Conservation (phyloP, 495 filamentous ascomycete species). For the Rhypophila decipiens region DNA sequence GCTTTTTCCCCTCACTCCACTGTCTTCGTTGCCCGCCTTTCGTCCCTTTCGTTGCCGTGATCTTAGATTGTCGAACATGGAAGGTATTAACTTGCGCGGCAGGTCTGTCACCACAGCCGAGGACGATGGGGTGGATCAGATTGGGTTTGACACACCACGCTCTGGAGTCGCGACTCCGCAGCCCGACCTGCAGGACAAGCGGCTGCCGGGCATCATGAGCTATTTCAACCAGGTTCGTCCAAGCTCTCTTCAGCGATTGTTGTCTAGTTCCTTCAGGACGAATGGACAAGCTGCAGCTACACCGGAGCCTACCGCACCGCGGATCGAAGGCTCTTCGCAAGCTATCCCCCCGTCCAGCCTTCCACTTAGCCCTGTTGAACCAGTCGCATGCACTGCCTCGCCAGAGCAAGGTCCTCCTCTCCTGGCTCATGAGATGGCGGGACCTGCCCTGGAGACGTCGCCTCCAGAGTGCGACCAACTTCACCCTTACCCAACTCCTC, state of each 20-base stretch:
- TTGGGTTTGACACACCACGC: conserved; percentile 75
- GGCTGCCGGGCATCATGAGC: conserved; percentile 83
- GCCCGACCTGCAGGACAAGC: conserved; percentile 83
- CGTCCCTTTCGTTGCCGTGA: conserved; percentile 5
- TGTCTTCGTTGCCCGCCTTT: conserved; percentile 9
- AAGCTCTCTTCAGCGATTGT: conserved; percentile 40
- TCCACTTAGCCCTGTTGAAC: conserved; percentile 17
- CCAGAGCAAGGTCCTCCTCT: conserved; percentile 44
- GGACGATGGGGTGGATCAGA: conserved; percentile 68
- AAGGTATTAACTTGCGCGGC: conserved; percentile 39
- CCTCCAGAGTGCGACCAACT: conserved; percentile 25
- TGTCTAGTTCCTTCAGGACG: conserved; percentile 28
- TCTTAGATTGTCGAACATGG: conserved; percentile 25
- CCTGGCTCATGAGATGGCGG: conserved; percentile 42
- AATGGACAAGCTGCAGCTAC: conserved; percentile 32
- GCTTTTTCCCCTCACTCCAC: conserved; percentile 19
- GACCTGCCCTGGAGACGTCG: conserved; percentile 26
- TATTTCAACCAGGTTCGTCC: conserved; percentile 97
- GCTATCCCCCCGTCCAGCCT: conserved; percentile 18
- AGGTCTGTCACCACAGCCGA: conserved; percentile 44
- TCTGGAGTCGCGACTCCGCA: conserved; percentile 82
- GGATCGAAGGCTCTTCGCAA: conserved; percentile 28
- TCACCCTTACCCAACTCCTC: conserved; percentile 52
- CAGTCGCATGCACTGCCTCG: conserved; percentile 16
- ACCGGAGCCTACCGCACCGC: conserved; percentile 25